These are phyloP conservation scores for Monascus purpureus DNA, from an alignment of 495 filamentous ascomycete species.

Conservation along the genomic window DNA sequence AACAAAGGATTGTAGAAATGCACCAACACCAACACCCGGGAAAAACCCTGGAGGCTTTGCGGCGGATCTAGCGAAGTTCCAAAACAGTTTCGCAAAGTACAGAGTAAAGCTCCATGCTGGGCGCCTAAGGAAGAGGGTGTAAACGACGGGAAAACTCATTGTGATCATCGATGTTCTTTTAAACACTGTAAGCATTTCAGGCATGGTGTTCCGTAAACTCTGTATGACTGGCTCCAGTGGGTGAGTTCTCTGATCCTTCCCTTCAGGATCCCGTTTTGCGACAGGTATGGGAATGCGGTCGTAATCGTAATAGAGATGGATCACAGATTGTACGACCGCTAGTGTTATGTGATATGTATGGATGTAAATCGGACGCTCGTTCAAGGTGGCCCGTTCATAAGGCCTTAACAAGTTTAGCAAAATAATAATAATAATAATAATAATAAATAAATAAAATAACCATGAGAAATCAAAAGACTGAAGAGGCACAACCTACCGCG, in stretches of 20 bases:
- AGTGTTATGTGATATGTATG: conserved; percentile 53
- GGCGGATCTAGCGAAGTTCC: conserved; percentile 56
- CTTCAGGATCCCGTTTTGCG: conserved; percentile 17
- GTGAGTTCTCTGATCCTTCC: conserved; percentile 22
- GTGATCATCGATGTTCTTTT: conserved; percentile 30
- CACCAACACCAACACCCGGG: conserved; percentile 40
- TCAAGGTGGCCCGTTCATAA: conserved; percentile 64
- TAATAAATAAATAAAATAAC: too few relatives aligned
- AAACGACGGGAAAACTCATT: conserved; percentile 37
- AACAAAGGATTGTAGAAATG: conserved; percentile 45
- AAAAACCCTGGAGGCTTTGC: conserved; percentile 38
- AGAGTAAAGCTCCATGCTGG: conserved; percentile 53
- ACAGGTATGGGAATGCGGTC: conserved; percentile 52
- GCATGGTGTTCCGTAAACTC: conserved; percentile 15
- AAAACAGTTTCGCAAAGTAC: conserved; percentile 54
- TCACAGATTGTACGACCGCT: conserved; percentile 50
- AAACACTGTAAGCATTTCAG: conserved; percentile 16
- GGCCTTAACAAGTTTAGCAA: conserved; percentile 15
- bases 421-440: too few relatives aligned
- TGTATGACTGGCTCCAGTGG: conserved; percentile 19
- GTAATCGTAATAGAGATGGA: conserved; percentile 61
- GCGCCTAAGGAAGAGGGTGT: conserved; percentile 48
- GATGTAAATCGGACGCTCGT: conserved; percentile 77
- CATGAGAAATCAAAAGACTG: too few relatives aligned
- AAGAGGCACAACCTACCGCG: conserved; percentile 30